phyloP scores from a whole-genome alignment of 495 filamentous ascomycete genomes.

The Cudoniella acicularis region DNA sequence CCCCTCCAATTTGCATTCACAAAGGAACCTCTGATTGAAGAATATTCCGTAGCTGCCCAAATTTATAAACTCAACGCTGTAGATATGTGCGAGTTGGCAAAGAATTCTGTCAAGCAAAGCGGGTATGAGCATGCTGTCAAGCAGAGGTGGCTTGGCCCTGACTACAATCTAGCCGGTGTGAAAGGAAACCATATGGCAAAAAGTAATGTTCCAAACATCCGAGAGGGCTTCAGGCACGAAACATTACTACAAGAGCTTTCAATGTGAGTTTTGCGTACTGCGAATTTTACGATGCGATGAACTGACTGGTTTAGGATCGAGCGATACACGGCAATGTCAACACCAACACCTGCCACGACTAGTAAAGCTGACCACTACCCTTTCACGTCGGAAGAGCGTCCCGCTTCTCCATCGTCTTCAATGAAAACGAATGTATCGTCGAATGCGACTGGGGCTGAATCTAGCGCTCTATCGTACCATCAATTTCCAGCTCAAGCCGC shows the following conservation, averaged over 20 bases:
- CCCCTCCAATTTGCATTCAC: slow-evolving; percentile 98
- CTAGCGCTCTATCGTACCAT: slow-evolving; percentile 12
- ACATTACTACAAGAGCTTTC: slow-evolving; percentile 76
- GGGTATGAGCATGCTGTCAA: slow-evolving; percentile 89
- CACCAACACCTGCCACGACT: slow-evolving; percentile 11
- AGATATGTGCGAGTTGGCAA: slow-evolving; percentile 97
- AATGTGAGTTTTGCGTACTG: slow-evolving; percentile 55
- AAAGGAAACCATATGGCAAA: slow-evolving; percentile 87
- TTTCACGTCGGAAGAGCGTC: slow-evolving; percentile 5
- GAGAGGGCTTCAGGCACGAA: slow-evolving; percentile 82
- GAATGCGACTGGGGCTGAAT: not conserved
- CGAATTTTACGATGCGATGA: not conserved
- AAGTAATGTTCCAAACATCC: slow-evolving; percentile 90
- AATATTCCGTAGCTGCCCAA: slow-evolving; percentile 95
- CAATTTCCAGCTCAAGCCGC: slow-evolving; percentile 27
- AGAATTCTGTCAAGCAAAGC: slow-evolving; percentile 90
- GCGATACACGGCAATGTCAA: slow-evolving; percentile 38
- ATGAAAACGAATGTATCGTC: slow-evolving; percentile 20
- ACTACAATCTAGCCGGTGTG: slow-evolving; percentile 69
- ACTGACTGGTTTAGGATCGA: slow-evolving; percentile 38
- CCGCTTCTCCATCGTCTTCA: slow-evolving; percentile 17
- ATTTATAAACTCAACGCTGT: slow-evolving; percentile 97
- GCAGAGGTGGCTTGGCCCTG: slow-evolving; percentile 79
- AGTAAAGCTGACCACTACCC: slow-evolving; percentile 23
- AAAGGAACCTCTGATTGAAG: slow-evolving; percentile 96